These are phyloP conservation scores for Tylopilus plumbeoviolaceoides DNA, from an alignment of 768 basidiomycete species.

Conservation along the genomic window DNA sequence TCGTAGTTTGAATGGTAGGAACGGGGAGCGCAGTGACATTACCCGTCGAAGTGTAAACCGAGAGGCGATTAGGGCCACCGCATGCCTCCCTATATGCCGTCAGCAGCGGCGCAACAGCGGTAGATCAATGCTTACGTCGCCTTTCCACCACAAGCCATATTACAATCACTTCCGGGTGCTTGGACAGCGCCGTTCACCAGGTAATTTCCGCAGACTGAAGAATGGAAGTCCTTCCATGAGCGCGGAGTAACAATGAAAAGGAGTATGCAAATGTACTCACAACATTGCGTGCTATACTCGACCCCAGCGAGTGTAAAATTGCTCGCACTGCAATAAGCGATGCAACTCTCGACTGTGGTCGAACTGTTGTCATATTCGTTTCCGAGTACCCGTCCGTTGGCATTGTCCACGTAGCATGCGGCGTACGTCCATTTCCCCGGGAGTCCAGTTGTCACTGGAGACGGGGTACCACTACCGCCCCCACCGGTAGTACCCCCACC, in stretches of 20 bases:
- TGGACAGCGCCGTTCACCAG: conserved; percentile 57
- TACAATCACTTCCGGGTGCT: conserved; percentile 51
- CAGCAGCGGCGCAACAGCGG: background rate
- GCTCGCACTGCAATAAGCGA: conserved; percentile 48
- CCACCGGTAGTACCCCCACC: background rate
- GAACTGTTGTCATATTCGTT: conserved; percentile 35
- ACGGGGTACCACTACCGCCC: conserved; percentile 1
- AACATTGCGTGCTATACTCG: conserved; percentile 55
- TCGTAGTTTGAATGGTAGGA: conserved; percentile 50
- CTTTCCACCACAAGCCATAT: conserved; percentile 72
- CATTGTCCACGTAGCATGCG: conserved; percentile 72
- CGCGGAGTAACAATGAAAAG: background rate
- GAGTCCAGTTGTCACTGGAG: conserved; percentile 29
- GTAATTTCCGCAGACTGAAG: conserved; percentile 66
- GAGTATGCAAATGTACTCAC: no score
- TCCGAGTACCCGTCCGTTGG: conserved; percentile 55
- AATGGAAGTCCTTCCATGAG: background rate
- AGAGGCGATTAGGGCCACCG: conserved; percentile 69
- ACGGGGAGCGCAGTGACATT: conserved; percentile 55
- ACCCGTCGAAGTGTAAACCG: conserved; percentile 56
- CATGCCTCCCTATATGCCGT: conserved; percentile 51
- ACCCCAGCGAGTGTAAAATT: conserved; percentile 66
- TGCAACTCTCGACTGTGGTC: conserved; percentile 61
- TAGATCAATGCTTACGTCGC: conserved; percentile 41
- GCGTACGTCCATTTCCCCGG: conserved; percentile 55